Evolutionary conservation across 148 eudicot genomes (phyloP).

Genomic region (Heliosperma pusillum): DNA sequence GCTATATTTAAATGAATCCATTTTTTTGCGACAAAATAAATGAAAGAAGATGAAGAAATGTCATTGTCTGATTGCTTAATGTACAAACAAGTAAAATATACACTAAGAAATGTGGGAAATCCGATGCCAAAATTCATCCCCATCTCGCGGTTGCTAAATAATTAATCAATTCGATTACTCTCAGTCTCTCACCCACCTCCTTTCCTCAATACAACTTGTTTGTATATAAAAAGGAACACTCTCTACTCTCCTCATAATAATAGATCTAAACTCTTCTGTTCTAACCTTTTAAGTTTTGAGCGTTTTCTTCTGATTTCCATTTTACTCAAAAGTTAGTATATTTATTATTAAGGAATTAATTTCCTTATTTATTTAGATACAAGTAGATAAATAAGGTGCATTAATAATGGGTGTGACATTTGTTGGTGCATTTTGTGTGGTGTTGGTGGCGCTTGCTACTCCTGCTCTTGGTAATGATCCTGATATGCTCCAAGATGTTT

Average conservation of each 20-base stretch:
- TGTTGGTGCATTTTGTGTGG: neutral
- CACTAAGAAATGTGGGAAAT: neutral
- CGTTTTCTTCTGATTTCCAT: neutral
- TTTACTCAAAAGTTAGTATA: neutral
- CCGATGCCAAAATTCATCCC: neutral
- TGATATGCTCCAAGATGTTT: constrained; percentile 39
- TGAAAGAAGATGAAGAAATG: neutral
- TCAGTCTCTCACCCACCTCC: neutral
- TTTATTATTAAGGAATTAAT: neutral
- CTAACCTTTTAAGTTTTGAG: neutral
- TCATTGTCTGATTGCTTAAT: neutral
- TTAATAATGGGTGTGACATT: neutral
- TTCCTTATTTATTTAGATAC: neutral
- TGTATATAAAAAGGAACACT: constrained; percentile 1
- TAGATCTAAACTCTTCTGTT: no score
- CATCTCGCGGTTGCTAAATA: neutral
- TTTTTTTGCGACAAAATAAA: neutral
- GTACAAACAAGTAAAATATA: constrained; percentile 1
- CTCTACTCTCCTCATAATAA: neutral
- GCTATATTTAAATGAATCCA: no score
- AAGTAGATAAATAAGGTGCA: neutral
- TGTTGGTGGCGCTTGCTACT: constrained; percentile 7
- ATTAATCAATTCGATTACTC: neutral
- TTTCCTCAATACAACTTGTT: neutral
- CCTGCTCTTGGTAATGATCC: constrained; percentile 26